A percentile compares a stretch with the other conserved stretches of the same genome.
phyloP scores from a whole-genome alignment of 192 early-diverging fungal species.

The Borealophlyctis nickersoniae region DNA sequence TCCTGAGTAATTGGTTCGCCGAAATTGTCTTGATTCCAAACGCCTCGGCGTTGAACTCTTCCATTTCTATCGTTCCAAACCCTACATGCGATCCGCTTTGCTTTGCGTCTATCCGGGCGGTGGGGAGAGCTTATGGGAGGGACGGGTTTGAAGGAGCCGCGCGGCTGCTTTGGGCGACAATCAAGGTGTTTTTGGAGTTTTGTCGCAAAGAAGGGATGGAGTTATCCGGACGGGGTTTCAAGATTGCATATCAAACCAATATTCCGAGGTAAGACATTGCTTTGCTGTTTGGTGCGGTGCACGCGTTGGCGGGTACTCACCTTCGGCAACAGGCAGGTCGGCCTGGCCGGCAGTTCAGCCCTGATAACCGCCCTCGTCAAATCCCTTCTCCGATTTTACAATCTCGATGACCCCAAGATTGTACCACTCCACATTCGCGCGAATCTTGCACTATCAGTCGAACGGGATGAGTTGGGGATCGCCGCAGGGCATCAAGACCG shows the following conservation, averaged over 20 bases:
- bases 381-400: constrained; percentile 25
- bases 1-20: constrained; percentile 62
- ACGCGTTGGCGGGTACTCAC: background rate
- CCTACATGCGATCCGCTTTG: constrained; percentile 31
- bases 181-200: constrained; percentile 54
- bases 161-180: constrained; percentile 48
- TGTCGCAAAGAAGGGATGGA: constrained; percentile 25
- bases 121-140: constrained; percentile 24
- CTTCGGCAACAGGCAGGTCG: constrained; percentile 31
- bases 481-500: constrained; percentile 61
- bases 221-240: constrained; percentile 48
- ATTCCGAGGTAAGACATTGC: constrained; percentile 54
- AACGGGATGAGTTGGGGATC: constrained; percentile 56
- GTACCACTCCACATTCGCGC: constrained; percentile 53
- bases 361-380: constrained; percentile 57
- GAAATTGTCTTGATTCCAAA: constrained; percentile 52
- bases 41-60: constrained; percentile 20
- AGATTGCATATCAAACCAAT: constrained; percentile 51
- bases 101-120: constrained; percentile 34
- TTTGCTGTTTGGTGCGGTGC: background rate
- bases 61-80: constrained; percentile 42
- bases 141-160: constrained; percentile 57
- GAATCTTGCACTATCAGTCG: constrained; percentile 51
- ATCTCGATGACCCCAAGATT: constrained; percentile 16
- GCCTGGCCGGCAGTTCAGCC: constrained; percentile 50